Evolutionary conservation across 2,329 filamentous ascomycete species (phyloP).

Genomic region (Paracoccidioides brasiliensis): DNA sequence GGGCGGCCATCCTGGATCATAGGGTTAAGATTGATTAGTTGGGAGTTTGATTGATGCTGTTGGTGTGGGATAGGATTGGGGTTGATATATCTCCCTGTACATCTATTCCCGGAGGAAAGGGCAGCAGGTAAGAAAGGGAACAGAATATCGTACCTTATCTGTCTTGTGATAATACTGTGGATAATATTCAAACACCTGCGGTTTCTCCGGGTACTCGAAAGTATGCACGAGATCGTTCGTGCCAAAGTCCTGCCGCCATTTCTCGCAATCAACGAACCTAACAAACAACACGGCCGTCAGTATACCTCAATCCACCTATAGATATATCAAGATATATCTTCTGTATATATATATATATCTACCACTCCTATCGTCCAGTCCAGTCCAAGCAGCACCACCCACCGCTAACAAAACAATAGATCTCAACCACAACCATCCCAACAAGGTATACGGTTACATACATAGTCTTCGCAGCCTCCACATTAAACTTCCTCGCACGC

Average conservation of each 20-base stretch:
- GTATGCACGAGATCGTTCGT: constrained; percentile 67
- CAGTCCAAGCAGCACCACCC: neutral
- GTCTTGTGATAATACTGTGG: constrained; percentile 96
- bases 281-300: constrained; percentile 9
- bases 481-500: constrained; percentile 89
- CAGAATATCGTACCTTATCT: constrained; percentile 33
- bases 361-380: neutral
- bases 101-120: too few species aligned
- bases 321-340: too few species aligned
- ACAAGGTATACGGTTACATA: constrained; percentile 35
- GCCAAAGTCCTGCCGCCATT: constrained; percentile 78
- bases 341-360: too few species aligned
- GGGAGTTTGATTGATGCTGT: neutral
- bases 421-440: too few species aligned
- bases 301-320: neutral
- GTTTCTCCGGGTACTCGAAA: constrained; percentile 81
- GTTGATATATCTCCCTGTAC: neutral
- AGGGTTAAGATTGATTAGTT: neutral
- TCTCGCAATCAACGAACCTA: constrained; percentile 84
- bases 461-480: constrained; percentile 75
- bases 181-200: constrained; percentile 78
- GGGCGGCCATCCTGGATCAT: constrained; percentile 73
- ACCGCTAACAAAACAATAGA: neutral
- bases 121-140: neutral
- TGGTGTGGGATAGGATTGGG: neutral